phyloP scores from a whole-genome alignment of 2,329 filamentous ascomycete genomes.

The Trichoderma endophyticum region DNA sequence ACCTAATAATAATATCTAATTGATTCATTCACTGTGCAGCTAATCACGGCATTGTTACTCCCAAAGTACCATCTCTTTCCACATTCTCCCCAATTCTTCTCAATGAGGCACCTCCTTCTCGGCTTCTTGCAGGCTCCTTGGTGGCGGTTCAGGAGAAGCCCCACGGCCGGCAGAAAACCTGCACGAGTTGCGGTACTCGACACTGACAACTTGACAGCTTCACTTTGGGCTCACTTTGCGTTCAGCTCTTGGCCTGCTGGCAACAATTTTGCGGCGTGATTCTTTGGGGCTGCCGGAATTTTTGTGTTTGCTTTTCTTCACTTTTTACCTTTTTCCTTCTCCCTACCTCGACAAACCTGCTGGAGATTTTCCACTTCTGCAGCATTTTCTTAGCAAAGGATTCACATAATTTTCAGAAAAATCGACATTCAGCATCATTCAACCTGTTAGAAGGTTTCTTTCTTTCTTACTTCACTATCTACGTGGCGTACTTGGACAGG shows the following conservation, averaged over 20 bases:
- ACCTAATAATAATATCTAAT: neutral
- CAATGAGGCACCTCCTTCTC: neutral
- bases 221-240: conserved; percentile 1
- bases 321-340: neutral
- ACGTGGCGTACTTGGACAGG: neutral
- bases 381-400: neutral
- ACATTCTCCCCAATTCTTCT: neutral
- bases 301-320: neutral
- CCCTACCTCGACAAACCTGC: neutral
- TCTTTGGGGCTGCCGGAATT: neutral
- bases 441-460: neutral
- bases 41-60: neutral
- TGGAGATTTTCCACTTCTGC: neutral
- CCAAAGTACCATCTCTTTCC: neutral
- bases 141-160: conserved; percentile 5
- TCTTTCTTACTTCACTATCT: neutral
- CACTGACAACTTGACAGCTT: neutral
- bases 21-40: neutral
- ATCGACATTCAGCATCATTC: neutral
- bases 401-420: neutral
- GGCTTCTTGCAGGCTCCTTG: neutral
- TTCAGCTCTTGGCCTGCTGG: neutral
- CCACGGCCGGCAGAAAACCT: neutral
- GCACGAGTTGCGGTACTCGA: neutral
- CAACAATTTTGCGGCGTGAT: neutral